phyloP scores from a whole-genome alignment of 805 yeast species.

The Saccharomycopsis malanga region DNA sequence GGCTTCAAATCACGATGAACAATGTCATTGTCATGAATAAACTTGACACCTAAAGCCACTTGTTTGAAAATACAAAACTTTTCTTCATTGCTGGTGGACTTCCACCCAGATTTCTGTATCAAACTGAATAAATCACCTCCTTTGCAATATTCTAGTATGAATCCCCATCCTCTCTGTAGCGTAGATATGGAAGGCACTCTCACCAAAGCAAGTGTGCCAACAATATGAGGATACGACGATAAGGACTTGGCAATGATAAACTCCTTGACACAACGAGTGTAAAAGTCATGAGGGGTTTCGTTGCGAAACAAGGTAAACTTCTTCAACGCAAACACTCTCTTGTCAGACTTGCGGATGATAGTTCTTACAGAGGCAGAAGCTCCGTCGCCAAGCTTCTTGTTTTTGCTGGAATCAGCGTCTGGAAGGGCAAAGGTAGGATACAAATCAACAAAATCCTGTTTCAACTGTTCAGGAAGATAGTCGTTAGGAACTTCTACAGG shows the following conservation, averaged over 20 bases:
- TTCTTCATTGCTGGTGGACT: slow-evolving; percentile 39
- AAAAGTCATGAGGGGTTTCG: slow-evolving; percentile 60
- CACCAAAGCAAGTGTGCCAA: slow-evolving; percentile 46
- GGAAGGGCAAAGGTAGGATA: slow-evolving; percentile 48
- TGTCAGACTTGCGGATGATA: slow-evolving; percentile 32
- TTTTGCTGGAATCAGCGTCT: slow-evolving; percentile 30
- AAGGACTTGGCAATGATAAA: slow-evolving; percentile 51
- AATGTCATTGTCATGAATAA: slow-evolving; percentile 67
- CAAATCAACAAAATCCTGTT: slow-evolving; percentile 42
- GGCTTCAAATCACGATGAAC: slow-evolving; percentile 96
- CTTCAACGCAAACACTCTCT: slow-evolving; percentile 55
- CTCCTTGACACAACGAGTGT: slow-evolving; percentile 57
- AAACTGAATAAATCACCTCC: slow-evolving; percentile 73
- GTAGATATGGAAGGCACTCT: slow-evolving; percentile 49
- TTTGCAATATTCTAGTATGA: slow-evolving; percentile 92
- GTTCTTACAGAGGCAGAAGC: slow-evolving; percentile 63
- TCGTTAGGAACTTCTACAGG: slow-evolving; percentile 65
- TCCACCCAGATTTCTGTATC: slow-evolving; percentile 56
- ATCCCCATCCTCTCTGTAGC: slow-evolving; percentile 69
- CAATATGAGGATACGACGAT: slow-evolving; percentile 53
- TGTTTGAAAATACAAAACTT: slow-evolving; percentile 80
- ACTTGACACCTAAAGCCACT: slow-evolving; percentile 68
- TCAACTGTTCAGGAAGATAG: slow-evolving; percentile 47
- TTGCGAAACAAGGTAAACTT: slow-evolving; percentile 51
- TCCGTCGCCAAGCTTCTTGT: slow-evolving; percentile 58